Evolutionary conservation across 2,329 filamentous ascomycete species (phyloP), one percentile per base, ranked within the genome.

Genomic region (Trichoderma aggressivum): DNA sequence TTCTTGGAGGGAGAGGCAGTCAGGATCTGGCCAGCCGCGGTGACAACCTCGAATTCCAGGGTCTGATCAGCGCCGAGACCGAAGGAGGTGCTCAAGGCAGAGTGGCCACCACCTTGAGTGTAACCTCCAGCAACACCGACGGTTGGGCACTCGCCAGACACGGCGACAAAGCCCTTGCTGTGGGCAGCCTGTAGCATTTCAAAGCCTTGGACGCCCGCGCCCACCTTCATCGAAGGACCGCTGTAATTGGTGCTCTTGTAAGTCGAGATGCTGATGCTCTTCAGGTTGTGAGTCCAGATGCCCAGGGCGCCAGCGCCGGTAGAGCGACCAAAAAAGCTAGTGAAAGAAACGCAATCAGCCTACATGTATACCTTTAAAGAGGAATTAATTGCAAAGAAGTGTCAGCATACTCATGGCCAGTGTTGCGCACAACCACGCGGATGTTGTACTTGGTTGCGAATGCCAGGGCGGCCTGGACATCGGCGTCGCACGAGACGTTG

Each of bases 71-170:
- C 87, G 10, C 79, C 86, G 1, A 92, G 80, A 5, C 89, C 89
- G 68, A 86, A 87, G 8, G 77, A 78, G 0, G 85, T 85, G 14
- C 81, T 81, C 3, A 91, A 80, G 0, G 84, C 80, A 2, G 83
- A 84, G 74, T 89, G 87, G 0, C 89, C 89, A 21, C 87, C 89
- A 6, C 88, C 88, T 75, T 89, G 86, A 1, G 82, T 85, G 74
- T 87, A 91, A 0, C 89, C 89, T 18, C 89, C 89, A 0, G 87
- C 85, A 1, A 89, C 75, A 1, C 89, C 88, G 8, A 91, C 88
- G 0, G 85, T 86, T 1, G 77, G 75, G 71, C 87, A 87, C 24
- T 87, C 86, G 7, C 88, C 88, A n/a, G 85, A 86, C 5, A 90
- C 84, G 0, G 88, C 81, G 0, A 82, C 83, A 7, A 86, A 79